These are phyloP conservation scores for Trypanosoma brucei DNA, from an alignment of 208 protist species.

Conservation along the genomic window DNA sequence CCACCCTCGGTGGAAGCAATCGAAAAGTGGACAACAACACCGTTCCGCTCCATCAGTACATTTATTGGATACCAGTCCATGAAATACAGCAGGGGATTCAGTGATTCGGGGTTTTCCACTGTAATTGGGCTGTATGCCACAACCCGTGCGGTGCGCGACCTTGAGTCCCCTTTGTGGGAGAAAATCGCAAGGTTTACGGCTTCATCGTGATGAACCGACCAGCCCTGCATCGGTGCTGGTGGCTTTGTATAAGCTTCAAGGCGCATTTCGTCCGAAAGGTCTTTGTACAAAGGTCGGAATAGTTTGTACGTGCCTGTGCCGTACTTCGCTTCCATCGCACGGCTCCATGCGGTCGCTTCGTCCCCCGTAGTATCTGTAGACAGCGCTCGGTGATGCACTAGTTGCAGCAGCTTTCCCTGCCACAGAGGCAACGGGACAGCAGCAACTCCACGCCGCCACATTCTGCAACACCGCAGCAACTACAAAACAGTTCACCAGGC, in stretches of 20 bases:
- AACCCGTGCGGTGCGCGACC: conserved; percentile 31
- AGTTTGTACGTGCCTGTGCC: conserved; percentile 65
- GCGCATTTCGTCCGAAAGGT: conserved; percentile 76
- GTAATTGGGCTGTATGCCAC: conserved; percentile 57
- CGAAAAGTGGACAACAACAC: conserved; percentile 73
- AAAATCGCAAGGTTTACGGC: conserved; percentile 53
- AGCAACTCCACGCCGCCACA: conserved; percentile 3
- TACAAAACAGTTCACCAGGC: neutral
- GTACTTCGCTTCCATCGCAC: conserved; percentile 49
- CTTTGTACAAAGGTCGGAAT: conserved; percentile 76
- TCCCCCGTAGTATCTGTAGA: conserved; percentile 25
- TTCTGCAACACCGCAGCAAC: conserved; percentile 5
- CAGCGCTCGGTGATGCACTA: conserved; percentile 7
- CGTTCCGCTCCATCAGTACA: conserved; percentile 65
- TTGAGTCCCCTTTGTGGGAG: conserved; percentile 33
- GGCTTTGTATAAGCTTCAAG: conserved; percentile 63
- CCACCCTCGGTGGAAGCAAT: conserved; percentile 64
- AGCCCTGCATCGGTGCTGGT: conserved; percentile 54
- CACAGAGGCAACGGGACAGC: neutral
- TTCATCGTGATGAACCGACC: conserved; percentile 37
- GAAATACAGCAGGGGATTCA: conserved; percentile 68
- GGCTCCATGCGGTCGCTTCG: conserved; percentile 29
- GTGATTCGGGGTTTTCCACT: conserved; percentile 47
- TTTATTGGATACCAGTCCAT: conserved; percentile 77
- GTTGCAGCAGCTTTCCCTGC: neutral